Conservation (phyloP, 495 filamentous ascomycete species). For the Neurospora sp. region DNA sequence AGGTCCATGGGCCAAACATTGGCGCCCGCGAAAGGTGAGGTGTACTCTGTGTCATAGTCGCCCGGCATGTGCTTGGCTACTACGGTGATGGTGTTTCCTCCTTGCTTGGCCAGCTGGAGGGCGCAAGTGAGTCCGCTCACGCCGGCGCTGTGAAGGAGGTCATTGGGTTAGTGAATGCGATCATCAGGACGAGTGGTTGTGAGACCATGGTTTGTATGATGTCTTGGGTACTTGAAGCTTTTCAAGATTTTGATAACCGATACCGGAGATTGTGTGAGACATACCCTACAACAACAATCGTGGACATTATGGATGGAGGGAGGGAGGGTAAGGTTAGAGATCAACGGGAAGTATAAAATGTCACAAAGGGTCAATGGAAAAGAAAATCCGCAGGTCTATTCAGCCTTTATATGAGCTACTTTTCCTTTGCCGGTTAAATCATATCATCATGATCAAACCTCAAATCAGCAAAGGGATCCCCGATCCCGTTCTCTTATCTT, state of each 20-base stretch:
- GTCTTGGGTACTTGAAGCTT: not conserved
- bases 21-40: conserved; percentile 90
- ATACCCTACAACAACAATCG: not conserved
- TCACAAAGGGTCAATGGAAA: not conserved
- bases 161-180: not conserved
- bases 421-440: not conserved
- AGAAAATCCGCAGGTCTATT: not conserved
- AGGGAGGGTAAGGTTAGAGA: not conserved
- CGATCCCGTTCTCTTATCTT: not conserved
- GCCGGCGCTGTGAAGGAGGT: conserved; percentile 53
- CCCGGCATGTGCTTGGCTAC: conserved; percentile 96
- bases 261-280: not conserved
- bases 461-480: not conserved
- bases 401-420: not conserved
- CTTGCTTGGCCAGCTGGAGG: conserved; percentile 62
- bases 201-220: not conserved
- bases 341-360: not conserved
- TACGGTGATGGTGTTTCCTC: conserved; percentile 59
- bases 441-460: not conserved
- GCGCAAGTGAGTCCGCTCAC: conserved; percentile 91
- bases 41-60: conserved; percentile 95
- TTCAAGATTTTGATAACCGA: not conserved
- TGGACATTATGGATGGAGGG: not conserved
- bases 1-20: conserved; percentile 62
- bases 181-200: not conserved